phyloP scores from a whole-genome alignment of 1,139 yeast species.

The Candida glucosophila region DNA sequence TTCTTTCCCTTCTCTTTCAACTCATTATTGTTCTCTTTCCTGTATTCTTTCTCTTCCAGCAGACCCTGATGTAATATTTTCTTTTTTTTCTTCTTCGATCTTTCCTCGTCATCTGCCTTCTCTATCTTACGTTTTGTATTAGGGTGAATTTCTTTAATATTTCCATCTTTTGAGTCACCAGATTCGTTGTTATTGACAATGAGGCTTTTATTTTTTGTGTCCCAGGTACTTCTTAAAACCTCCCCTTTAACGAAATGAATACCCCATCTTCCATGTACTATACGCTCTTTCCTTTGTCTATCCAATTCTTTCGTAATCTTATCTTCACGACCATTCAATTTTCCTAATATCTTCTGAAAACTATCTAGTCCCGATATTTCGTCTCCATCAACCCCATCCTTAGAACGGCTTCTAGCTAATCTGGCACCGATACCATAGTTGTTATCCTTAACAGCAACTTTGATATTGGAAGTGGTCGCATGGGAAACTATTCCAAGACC shows the following conservation, averaged over 20 bases:
- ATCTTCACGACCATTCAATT: constrained; percentile 71
- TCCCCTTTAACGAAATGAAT: constrained; percentile 83
- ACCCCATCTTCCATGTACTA: constrained; percentile 77
- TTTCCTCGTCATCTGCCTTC: not conserved
- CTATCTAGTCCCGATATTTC: constrained; percentile 89
- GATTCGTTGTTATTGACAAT: too few species aligned
- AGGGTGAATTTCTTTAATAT: not conserved
- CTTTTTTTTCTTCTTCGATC: constrained; percentile 2
- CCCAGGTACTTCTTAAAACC: constrained; percentile 78
- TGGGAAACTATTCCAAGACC: constrained; percentile 72
- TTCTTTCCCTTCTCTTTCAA: constrained; percentile 3
- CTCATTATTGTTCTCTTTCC: constrained; percentile 3
- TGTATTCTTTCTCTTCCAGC: constrained; percentile 7
- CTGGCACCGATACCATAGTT: constrained; percentile 83
- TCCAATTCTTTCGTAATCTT: constrained; percentile 52
- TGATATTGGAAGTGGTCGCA: constrained; percentile 70
- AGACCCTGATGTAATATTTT: constrained; percentile 6
- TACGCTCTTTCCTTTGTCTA: constrained; percentile 54
- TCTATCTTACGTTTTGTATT: not conserved
- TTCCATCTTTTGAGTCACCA: not conserved
- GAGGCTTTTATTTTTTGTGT: constrained; percentile 44
- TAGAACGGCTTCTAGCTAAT: constrained; percentile 42
- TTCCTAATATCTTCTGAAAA: constrained; percentile 82
- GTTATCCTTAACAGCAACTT: constrained; percentile 73
- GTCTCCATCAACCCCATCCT: constrained; percentile 40